phyloP scores from a whole-genome alignment of 176 grass and related monocot species.

The Paspalum notatum region DNA sequence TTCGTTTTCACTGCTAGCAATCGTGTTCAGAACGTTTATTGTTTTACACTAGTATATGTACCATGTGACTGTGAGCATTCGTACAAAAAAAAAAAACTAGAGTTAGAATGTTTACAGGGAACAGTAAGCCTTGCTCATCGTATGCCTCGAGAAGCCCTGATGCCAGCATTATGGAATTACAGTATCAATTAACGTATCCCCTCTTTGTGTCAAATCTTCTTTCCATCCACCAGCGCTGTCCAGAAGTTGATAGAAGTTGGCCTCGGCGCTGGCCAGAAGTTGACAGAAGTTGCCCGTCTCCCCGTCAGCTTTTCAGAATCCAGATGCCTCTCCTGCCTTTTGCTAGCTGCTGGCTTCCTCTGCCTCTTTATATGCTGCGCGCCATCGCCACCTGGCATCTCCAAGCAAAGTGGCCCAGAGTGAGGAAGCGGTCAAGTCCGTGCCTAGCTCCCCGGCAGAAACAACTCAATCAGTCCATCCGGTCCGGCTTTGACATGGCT shows the following conservation, averaged over 20 bases:
- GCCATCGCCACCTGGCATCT: background rate
- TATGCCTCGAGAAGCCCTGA: background rate
- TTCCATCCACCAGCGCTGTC: background rate
- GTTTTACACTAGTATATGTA: background rate
- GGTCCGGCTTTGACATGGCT: slow-evolving; percentile 28
- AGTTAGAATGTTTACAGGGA: background rate
- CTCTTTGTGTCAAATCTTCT: slow-evolving; percentile 16
- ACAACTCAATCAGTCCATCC: too few species aligned
- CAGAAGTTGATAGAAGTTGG: slow-evolving; percentile 40
- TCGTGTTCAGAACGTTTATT: slow-evolving; percentile 11
- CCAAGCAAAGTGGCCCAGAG: background rate
- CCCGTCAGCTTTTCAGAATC: background rate
- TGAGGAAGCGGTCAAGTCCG: too few species aligned
- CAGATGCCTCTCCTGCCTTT: slow-evolving; percentile 35
- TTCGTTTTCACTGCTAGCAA: slow-evolving; percentile 1
- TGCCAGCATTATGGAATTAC: too few species aligned
- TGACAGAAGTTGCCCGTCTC: slow-evolving; percentile 15
- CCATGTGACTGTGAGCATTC: background rate
- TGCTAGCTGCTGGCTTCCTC: background rate
- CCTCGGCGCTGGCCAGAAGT: slow-evolving; percentile 15
- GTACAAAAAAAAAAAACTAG: too few species aligned
- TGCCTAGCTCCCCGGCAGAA: background rate
- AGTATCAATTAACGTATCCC: background rate
- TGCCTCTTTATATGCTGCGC: slow-evolving; percentile 12
- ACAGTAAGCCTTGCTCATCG: background rate